phyloP scores from a whole-genome alignment of 768 basidiomycete genomes.

The Russula compacta region DNA sequence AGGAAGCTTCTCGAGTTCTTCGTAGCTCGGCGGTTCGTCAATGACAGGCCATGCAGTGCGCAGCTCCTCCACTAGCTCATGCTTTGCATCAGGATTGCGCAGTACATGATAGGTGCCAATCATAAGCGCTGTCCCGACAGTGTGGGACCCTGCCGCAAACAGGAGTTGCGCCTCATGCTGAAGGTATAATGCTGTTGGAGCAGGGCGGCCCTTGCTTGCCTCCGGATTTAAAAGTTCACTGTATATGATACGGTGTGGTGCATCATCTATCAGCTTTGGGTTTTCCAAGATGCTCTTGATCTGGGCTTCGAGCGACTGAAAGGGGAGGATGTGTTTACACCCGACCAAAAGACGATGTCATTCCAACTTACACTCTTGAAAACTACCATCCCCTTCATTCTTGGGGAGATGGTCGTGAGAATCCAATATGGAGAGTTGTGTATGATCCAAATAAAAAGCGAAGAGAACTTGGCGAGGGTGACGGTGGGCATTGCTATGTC shows the following conservation, averaged over 20 bases:
- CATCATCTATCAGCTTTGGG: not conserved
- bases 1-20: conserved; percentile 10
- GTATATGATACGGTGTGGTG: conserved; percentile 11
- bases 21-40: not conserved
- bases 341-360: not conserved
- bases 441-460: not conserved
- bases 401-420: not conserved
- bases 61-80: conserved; percentile 1
- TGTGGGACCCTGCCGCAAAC: conserved; percentile 12
- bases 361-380: not conserved
- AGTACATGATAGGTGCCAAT: conserved; percentile 1
- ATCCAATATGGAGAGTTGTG: not conserved
- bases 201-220: not conserved
- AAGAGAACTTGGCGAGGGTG: conserved; percentile 5
- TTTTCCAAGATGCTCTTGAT: not conserved
- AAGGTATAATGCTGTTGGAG: not conserved
- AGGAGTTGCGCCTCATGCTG: conserved; percentile 6
- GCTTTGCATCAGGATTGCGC: conserved; percentile 1
- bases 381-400: not conserved
- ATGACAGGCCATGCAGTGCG: conserved; percentile 3
- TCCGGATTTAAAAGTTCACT: conserved; percentile 1
- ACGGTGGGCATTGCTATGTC: conserved; percentile 26
- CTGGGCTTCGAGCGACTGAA: not conserved
- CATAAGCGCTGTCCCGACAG: conserved; percentile 11
- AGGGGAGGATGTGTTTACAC: not conserved